Conservation (phyloP, 768 basidiomycete genomes). For the Mycena belliarum region DNA sequence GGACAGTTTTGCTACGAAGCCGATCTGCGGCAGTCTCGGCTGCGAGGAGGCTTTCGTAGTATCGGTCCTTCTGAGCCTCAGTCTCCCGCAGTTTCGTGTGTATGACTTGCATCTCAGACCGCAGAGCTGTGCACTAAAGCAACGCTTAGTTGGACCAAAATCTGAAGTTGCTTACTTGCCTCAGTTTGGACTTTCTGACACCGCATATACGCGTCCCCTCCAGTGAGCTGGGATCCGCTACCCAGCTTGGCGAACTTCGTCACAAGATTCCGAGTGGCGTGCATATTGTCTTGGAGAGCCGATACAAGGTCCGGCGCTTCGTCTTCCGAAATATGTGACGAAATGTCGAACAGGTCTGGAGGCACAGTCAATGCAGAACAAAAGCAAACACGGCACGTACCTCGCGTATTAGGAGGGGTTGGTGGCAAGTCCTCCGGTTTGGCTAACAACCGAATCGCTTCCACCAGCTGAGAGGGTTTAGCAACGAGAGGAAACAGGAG, state of each 20-base stretch:
- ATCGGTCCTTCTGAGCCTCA: slow-evolving; percentile 48
- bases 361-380: background rate
- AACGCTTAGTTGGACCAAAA: slow-evolving; percentile 14
- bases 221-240: slow-evolving; percentile 34
- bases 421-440: slow-evolving; percentile 50
- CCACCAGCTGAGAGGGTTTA: slow-evolving; percentile 52
- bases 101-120: slow-evolving; percentile 57
- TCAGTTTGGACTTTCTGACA: slow-evolving; percentile 60
- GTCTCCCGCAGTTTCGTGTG: slow-evolving; percentile 51
- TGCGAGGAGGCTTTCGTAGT: slow-evolving; percentile 49
- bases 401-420: slow-evolving; percentile 42
- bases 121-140: slow-evolving; percentile 54
- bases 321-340: slow-evolving; percentile 40
- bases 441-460: slow-evolving; percentile 62
- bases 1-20: slow-evolving; percentile 53
- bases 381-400: slow-evolving; percentile 29
- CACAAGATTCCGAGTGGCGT: slow-evolving; percentile 60
- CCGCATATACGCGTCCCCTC: slow-evolving; percentile 43
- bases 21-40: slow-evolving; percentile 68
- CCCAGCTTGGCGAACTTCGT: slow-evolving; percentile 54
- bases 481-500: slow-evolving; percentile 5
- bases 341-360: slow-evolving; percentile 50
- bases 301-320: slow-evolving; percentile 38
- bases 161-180: slow-evolving; percentile 39
- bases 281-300: slow-evolving; percentile 55